A percentile compares a stretch with the other conserved stretches of the same genome.
phyloP scores from a whole-genome alignment of 331 rosid species.

The Stylosanthes scabra region DNA sequence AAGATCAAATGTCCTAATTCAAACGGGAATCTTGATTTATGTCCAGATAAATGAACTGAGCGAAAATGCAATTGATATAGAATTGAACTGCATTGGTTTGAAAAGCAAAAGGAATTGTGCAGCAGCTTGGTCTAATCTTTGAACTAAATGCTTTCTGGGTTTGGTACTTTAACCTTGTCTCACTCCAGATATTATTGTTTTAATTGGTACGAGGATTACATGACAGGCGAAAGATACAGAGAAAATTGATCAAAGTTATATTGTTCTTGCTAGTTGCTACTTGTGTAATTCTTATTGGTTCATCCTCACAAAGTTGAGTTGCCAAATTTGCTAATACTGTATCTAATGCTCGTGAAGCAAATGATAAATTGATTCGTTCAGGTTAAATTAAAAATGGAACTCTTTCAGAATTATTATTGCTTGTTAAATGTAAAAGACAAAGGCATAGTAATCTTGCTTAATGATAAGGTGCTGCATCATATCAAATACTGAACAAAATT shows the following conservation, averaged over 20 bases:
- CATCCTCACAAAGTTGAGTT: neutral
- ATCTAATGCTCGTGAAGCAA: neutral
- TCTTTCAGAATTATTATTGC: neutral
- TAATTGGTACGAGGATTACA: neutral
- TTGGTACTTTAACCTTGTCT: neutral
- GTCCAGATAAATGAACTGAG: neutral
- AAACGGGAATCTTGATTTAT: neutral
- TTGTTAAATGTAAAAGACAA: slow-evolving; percentile 5
- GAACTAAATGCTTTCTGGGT: neutral
- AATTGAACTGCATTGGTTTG: neutral
- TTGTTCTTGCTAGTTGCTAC: neutral
- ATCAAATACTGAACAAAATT: neutral
- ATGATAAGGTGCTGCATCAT: slow-evolving; percentile 4
- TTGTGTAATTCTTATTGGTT: neutral
- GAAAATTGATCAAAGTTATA: neutral
- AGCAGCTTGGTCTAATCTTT: neutral
- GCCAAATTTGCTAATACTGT: neutral
- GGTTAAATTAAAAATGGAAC: neutral
- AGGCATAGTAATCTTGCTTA: neutral
- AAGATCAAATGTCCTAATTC: neutral
- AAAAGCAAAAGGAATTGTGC: neutral
- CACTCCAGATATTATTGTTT: neutral
- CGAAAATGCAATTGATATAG: neutral
- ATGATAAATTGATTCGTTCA: neutral
- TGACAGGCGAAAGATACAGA: neutral